Evolutionary conservation across 176 grass and related monocot species (phyloP), one percentile per base, ranked within the genome.

Genomic region (Oropetium thomaeum): DNA sequence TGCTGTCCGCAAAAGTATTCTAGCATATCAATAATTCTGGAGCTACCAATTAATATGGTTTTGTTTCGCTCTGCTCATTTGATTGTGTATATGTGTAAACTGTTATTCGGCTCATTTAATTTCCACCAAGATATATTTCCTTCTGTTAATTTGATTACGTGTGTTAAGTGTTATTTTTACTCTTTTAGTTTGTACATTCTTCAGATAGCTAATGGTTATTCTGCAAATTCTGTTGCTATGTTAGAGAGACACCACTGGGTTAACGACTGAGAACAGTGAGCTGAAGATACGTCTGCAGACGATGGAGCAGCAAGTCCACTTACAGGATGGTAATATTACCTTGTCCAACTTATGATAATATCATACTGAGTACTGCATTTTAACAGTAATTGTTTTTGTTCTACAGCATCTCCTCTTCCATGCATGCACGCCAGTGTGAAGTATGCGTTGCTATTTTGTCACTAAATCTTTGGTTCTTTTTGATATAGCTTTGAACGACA

Each of bases 211-310:
- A 75, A 81, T 49, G 15, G 3, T 69, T 76, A 58, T 85, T 81
- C 25, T 84, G 15, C 26, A 51, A 5, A 41, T 41, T 34, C 10
- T 79, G 34, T 78, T 79, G 67, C 27, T 42, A 74, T 84, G 37
- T 20, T 38, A 94, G 91, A 90, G 86, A 83, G 91, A 94, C 31
- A 90, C 91, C 11, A 87, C 61, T 79, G 91, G 85, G 20, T 80
- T 94, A 33, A 90, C 91, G 44, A 76, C 47, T 51, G 88, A 94
- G 80, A 94, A 90, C 68, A 70, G 80, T 69, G 85, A 94, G 71
- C 11, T 94, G 60, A 90, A 90, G 66, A 27, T 85, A 31, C 78
- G 82, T 14, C 79, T 94, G 65, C 85, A 94, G 68, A 78, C 81
- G 43, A 88, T 94, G 82, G 91, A 94, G 54, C 85, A 87, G 66